Base-by-base conservation (phyloP, 495 filamentous ascomycete species). In the Trypethelium eluteriae region DNA sequence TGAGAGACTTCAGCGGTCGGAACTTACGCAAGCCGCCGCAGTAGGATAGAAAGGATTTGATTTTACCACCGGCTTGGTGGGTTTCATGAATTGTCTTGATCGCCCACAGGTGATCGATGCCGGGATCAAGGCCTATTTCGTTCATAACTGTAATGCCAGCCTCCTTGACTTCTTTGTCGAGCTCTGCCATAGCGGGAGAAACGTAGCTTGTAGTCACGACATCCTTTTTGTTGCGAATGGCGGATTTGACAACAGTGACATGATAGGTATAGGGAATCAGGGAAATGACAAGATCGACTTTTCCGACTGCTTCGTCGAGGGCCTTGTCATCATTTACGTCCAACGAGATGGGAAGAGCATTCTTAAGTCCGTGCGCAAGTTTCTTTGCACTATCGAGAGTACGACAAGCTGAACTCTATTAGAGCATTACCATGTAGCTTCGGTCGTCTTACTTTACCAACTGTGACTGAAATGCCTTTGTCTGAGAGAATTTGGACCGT, bases 71-170 rank as follows among this genome's bases (percentile, higher is more conserved):
- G 18, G 83, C 89, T 18, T 82, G 77, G 81, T 96, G 92, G 14
- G 91, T 86, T 74, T 92, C 86, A 49, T 87, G 81, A 71, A 98
- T 96, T 50, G 88, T 92, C 81, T 93, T 91, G 74, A 98, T 82
- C 36, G 93, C 94, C 74, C 95, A 92, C 7, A 93, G 77, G 75
- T 92, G 91, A 72, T 95, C 89, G 69, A 92, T 72, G 72, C 79
- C 74, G 25, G 78, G 80, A 66, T 82, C 86, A 57, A 96, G 76
- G 66, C 93, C 93, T 75, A 97, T 96, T 84, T 98, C 94, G 75
- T 98, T 97, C 89, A 98, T 89, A 67, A 98, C 92, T 0, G 92
- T 96, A 71, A 98, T 98, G 62, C 92, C 93, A 9, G 95, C 95
- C 57, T 88, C 88, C 82, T 96, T 96, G 74, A 83, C 86, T 69